phyloP scores from a whole-genome alignment of 2,329 filamentous ascomycete genomes.

The Botryotinia convoluta region DNA sequence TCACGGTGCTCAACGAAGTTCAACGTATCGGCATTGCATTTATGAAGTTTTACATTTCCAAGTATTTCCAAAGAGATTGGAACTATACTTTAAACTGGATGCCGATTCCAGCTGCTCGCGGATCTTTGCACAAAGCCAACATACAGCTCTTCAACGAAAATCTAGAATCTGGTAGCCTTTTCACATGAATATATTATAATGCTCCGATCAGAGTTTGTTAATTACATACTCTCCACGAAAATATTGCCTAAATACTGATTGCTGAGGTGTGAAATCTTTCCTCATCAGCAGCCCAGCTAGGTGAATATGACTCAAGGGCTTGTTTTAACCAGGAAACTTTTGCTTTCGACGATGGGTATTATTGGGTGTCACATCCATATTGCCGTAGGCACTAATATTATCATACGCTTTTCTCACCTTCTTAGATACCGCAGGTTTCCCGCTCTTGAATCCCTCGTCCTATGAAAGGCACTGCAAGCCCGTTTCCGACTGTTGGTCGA shows the following conservation, averaged over 20 bases:
- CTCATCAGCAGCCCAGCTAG: neutral
- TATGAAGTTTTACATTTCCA: neutral
- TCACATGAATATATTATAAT: neutral
- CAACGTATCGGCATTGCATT: neutral
- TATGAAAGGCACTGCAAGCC: neutral
- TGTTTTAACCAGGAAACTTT: neutral
- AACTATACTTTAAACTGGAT: neutral
- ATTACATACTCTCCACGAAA: neutral
- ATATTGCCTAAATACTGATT: rapidly evolving
- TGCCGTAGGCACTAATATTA: no score
- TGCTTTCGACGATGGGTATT: neutral
- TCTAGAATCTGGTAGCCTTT: neutral
- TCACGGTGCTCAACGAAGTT: neutral
- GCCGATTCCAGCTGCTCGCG: neutral
- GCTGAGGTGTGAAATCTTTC: neutral
- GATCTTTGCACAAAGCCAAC: neutral
- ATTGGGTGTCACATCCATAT: neutral
- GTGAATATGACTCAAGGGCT: neutral
- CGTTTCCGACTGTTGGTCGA: neutral
- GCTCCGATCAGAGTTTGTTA: neutral
- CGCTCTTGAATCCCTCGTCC: neutral
- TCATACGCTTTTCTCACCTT: neutral
- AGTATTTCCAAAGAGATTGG: neutral
- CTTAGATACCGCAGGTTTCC: neutral
- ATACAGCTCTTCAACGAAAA: neutral